These are phyloP conservation scores for Clonostachys sp. DNA, from an alignment of 2,329 filamentous ascomycete genomes.

Conservation along the genomic window DNA sequence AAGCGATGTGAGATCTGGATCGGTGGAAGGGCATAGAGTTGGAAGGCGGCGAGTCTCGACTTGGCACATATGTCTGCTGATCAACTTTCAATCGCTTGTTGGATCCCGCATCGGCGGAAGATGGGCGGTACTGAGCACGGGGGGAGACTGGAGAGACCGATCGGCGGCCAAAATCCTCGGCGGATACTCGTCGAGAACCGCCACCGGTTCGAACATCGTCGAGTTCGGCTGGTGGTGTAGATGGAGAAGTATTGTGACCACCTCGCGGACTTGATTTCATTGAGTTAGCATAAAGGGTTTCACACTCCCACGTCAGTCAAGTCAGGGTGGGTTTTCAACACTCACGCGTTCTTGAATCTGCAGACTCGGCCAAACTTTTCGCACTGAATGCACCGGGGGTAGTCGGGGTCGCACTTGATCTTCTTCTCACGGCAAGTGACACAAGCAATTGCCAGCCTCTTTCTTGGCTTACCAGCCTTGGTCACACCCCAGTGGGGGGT, in stretches of 20 bases:
- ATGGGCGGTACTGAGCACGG: conserved; percentile 24
- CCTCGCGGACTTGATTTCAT: conserved; percentile 42
- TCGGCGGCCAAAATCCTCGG: conserved; percentile 24
- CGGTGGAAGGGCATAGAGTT: conserved; percentile 12
- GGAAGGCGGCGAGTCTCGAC: conserved; percentile 19
- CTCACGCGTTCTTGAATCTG: conserved; percentile 82
- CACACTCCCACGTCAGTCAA: too few species aligned
- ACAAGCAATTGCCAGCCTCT: conserved; percentile 87
- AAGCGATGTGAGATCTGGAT: conserved; percentile 24
- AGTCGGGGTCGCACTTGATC: conserved; percentile 92
- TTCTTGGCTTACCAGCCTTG: conserved; percentile 89
- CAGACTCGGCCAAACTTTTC: conserved; percentile 85
- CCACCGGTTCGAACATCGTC: conserved; percentile 34
- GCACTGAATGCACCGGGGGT: conserved; percentile 83
- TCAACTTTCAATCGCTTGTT: conserved; percentile 45
- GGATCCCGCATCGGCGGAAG: conserved; percentile 25
- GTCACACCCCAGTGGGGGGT: conserved; percentile 93
- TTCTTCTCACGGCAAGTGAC: conserved; percentile 94
- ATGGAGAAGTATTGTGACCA: conserved; percentile 52
- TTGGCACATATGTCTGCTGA: conserved; percentile 37
- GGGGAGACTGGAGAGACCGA: conserved; percentile 44
- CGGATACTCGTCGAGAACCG: conserved; percentile 21
- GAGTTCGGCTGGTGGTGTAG: conserved; percentile 44
- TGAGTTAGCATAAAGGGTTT: too few species aligned
- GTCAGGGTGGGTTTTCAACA: conserved; percentile 14